These are phyloP conservation scores for Aspergillus calidoustus DNA, from an alignment of 2,329 filamentous ascomycete species.

Conservation along the genomic window DNA sequence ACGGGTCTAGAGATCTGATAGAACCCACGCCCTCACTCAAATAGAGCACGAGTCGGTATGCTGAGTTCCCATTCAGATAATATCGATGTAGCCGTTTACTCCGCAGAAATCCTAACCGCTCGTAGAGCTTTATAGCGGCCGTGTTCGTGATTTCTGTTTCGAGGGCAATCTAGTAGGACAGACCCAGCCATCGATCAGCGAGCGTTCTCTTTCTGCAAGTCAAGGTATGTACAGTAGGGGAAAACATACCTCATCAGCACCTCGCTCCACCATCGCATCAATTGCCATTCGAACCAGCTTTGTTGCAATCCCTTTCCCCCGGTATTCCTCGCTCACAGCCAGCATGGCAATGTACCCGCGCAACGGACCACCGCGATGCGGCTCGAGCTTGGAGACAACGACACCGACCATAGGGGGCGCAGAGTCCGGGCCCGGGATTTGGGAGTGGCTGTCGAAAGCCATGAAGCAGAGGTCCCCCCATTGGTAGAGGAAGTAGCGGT, in stretches of 20 bases:
- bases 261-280: conserved; percentile 80
- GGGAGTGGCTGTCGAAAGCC: conserved; percentile 56
- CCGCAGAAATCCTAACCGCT: conserved; percentile 85
- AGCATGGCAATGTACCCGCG: conserved; percentile 99
- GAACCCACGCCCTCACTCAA: conserved; percentile 65
- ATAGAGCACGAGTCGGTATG: conserved; percentile 84
- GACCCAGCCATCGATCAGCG: neutral
- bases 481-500: conserved; percentile 96
- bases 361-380: conserved; percentile 81
- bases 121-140: conserved; percentile 89
- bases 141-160: conserved; percentile 95
- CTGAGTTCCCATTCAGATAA: conserved; percentile 94
- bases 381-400: conserved; percentile 92
- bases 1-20: conserved; percentile 44
- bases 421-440: conserved; percentile 17
- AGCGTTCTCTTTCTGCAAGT: neutral
- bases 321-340: conserved; percentile 79
- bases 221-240: neutral
- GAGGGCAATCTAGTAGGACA: conserved; percentile 69
- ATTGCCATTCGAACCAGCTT: conserved; percentile 87
- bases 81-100: conserved; percentile 94
- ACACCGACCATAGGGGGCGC: conserved; percentile 72
- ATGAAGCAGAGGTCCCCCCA: conserved; percentile 98
- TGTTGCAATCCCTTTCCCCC: conserved; percentile 86
- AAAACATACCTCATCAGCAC: conserved; percentile 75